Percentiles rank a stretch among this genome's conserved stretches.
Conservation (phyloP, 1,139 yeast genomes). For the Geotrichum europaeum region DNA sequence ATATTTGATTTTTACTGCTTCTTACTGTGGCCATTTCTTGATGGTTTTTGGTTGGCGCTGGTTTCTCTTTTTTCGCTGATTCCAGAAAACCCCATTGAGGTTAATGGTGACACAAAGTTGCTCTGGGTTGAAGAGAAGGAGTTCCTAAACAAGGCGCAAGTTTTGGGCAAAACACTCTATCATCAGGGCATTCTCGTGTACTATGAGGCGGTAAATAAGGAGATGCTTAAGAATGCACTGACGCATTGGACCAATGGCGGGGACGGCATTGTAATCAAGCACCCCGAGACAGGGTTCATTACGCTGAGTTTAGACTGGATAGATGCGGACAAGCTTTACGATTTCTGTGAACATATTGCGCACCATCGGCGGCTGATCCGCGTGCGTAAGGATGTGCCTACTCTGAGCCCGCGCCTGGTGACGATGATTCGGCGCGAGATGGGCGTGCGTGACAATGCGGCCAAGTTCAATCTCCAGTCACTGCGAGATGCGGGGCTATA, state of each 20-base stretch:
- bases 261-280: constrained; percentile 32
- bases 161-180: constrained; percentile 39
- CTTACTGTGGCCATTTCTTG: constrained; percentile 42
- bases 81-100: constrained; percentile 18
- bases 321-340: constrained; percentile 29
- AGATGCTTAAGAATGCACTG: constrained; percentile 37
- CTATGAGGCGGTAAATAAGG: constrained; percentile 41
- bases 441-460: constrained; percentile 2
- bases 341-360: constrained; percentile 30
- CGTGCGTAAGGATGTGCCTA: constrained; percentile 18
- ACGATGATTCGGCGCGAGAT: constrained; percentile 5
- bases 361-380: constrained; percentile 23
- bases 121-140: constrained; percentile 32
- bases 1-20: constrained; percentile 40
- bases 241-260: constrained; percentile 28
- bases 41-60: constrained; percentile 41
- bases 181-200: constrained; percentile 40
- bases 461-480: neutral
- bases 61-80: constrained; percentile 36
- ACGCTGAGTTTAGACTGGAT: constrained; percentile 23
- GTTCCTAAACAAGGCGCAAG: constrained; percentile 35
- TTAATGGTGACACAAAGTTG: constrained; percentile 8
- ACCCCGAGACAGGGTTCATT: constrained; percentile 20
- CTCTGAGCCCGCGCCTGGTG: constrained; percentile 13
- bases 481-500: neutral